Base-by-base conservation (phyloP, 148 eudicot genomes). In the Camellia sinensis region DNA sequence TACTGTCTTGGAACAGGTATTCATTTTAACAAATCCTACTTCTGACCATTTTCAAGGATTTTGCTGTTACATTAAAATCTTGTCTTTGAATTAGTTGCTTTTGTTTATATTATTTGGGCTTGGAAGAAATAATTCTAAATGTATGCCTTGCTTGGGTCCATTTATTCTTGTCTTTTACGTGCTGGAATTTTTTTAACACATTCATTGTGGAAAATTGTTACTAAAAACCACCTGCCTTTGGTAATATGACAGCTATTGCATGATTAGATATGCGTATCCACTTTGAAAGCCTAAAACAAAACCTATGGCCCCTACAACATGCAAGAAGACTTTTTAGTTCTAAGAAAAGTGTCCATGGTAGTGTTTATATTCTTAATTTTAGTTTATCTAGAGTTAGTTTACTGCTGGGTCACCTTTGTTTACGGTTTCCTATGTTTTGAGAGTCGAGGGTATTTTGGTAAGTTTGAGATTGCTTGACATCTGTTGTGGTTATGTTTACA, bases 1-100 rank as follows among this genome's bases (percentile, higher is more conserved):
- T 95, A 91, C 86, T 95, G 98, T 84, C 90, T 93, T 85, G 97
- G 98, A 81, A 95, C 97, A 71, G 98, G 97, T 93, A 86, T 68
- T 84, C 71, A 44, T 59, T 78, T 66, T 44, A 56, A 2, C n/a
- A 57, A 11, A 6, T 71, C 9, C 67, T 73, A 4, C 17, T 50
- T 60, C 19, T 48, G 44, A 12, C 60, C 15, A 46, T 13, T 22
- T 48, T 48, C 22, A 4, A 22, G 46, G 57, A 14, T 76, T 21
- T 29, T 29, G 37, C 37, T 29, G 37, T 29, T 1, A 29, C 37
- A 29, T 29, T 29, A 29, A 29, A 29, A 29, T 29, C 37, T 29
- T 48, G 3, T 71, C 19, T 3, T 11, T 65, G 69, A 46, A 37
- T 6, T n/a, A n/a, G 10, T 14, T 18, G 70, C 19, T 76, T 63